Base-by-base conservation (phyloP, 371 early-diverging fungal genomes). In the Circinella minor region DNA sequence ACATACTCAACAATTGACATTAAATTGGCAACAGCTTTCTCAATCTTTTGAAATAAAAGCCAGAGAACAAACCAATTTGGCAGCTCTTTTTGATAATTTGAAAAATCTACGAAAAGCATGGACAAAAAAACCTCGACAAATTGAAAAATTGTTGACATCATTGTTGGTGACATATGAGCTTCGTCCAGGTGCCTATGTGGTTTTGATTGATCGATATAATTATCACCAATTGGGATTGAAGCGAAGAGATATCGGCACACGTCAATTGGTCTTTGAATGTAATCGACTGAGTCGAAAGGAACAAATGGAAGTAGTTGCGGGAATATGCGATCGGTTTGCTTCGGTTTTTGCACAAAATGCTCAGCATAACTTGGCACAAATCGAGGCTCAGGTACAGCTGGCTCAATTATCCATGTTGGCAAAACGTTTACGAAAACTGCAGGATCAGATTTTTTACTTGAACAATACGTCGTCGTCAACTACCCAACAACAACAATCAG, bases 21-120 rank as follows among this genome's bases (percentile, higher is more conserved):
- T 34, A n/a, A 79, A 77, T 46, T 79, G 81, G 77, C 67, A 77
- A 17, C 57, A 61, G 5, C 66, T 84, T 43, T 68, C 67, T 6
- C 66, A 62, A 34, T 61, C 71, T n/a, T 79, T 71, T 55, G 79
- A 84, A 4, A 55, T 64, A n/a, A 75, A 77, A 36, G 80, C 81
- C 18, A 71, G 70, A 61, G 79, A 67, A 34, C 72, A 76, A 43
- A 37, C 55, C 36, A 36, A 71, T 14, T 54, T 71, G 4, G 64
- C 49, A 1, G 20, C 46, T 5, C 27, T 74, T 8, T 68, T 71
- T 37, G 71, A 70, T 47, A 66, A 68, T n/a, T 62, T 74, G 8
- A 57, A 62, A 36, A 34, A 59, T 14, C 43, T 66, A 27, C 71
- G 60, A 15, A 68, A 69, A 59, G 74, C 68, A 68, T 73, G 72